Base-by-base conservation (phyloP, 2,329 filamentous ascomycete species). In the Fusarium sarcochroum region DNA sequence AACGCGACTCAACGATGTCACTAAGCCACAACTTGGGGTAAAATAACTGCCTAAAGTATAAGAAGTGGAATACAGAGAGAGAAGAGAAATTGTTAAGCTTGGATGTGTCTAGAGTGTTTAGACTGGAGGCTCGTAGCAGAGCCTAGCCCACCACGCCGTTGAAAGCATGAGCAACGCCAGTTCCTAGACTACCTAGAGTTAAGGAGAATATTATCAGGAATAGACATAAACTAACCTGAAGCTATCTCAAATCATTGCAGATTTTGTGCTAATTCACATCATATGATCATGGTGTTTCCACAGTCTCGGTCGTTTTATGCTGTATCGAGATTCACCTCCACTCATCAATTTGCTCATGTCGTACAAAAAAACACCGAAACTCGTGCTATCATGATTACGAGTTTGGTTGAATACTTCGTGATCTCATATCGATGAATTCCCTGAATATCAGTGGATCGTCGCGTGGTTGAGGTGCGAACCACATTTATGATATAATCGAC, bases 401-500 rank as follows among this genome's bases (percentile, higher is more conserved):
- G 23, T 37, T 18, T 34, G 15, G 35, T 40, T 35, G 51, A 47
- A 58, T 50, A 15, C 18, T 44, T 32, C 25, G 23, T 45, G 37
- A 52, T 52, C 41, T 52, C 51, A 63, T 44, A 47, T 50, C 9
- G 15, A 37, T 25, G 46, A 48, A 15, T 49, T 21, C 17, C 27
- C 49, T 37, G 41, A 20, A 40, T 25, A 25, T 17, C 18, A 23
- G 56, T 50, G 53, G 49, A 63, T 41, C 48, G 10, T 18, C 30
- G 17, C 37, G 18, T 23, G 14, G 27, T 56, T 34, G 42, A 34
- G 25, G 27, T 42, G 46, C 27, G 67, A 53, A 53, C 68, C 67
- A 65, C 63, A 67, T 46, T 65, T 65, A 70, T 70, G 67, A 70
- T 65, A 50, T 58, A 68, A n/a, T n/a, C n/a, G n/a, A n/a, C n/a